phyloP scores from a whole-genome alignment of 768 basidiomycete species.

The Rhizopogon salebrosus region DNA sequence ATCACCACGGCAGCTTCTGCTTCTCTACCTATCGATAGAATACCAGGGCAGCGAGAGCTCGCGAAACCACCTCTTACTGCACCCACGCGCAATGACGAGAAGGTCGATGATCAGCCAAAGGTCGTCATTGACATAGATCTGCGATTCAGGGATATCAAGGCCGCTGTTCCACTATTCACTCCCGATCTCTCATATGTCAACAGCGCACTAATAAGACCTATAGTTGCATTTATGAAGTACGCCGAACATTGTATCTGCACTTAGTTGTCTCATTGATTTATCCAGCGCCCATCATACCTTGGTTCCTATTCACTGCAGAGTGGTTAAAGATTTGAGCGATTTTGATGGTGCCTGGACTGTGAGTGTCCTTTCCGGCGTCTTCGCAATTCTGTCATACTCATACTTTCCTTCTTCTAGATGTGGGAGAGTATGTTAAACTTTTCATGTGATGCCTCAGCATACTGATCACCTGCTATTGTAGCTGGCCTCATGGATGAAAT shows the following conservation, averaged over 20 bases:
- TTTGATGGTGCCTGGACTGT: slow-evolving; percentile 98
- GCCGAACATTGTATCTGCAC: slow-evolving; percentile 16
- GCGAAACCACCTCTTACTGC: slow-evolving; percentile 82
- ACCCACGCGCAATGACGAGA: slow-evolving; percentile 42
- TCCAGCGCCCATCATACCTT: slow-evolving; percentile 86
- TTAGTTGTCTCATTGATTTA: slow-evolving; percentile 1
- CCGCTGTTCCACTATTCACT: slow-evolving; percentile 89
- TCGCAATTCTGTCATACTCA: slow-evolving; percentile 11
- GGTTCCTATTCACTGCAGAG: slow-evolving; percentile 88
- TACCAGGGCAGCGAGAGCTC: slow-evolving; percentile 83
- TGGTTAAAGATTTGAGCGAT: slow-evolving; percentile 76
- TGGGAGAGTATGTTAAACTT: slow-evolving; percentile 75
- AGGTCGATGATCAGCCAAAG: slow-evolving; percentile 34
- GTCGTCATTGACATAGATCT: slow-evolving; percentile 89
- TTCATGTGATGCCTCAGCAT: background rate
- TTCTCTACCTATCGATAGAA: slow-evolving; percentile 46
- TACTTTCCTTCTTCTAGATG: slow-evolving; percentile 47
- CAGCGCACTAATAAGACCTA: slow-evolving; percentile 87
- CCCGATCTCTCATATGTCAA: slow-evolving; percentile 87
- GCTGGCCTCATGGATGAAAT: slow-evolving; percentile 92
- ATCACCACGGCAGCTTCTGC: slow-evolving; percentile 61
- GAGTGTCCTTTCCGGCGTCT: slow-evolving; percentile 25
- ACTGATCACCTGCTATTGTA: slow-evolving; percentile 26
- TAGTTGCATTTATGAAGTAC: slow-evolving; percentile 98
- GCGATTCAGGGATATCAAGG: slow-evolving; percentile 92